These are phyloP conservation scores for Erythrophleum ivorense DNA, from an alignment of 331 rosid species.

Conservation along the genomic window DNA sequence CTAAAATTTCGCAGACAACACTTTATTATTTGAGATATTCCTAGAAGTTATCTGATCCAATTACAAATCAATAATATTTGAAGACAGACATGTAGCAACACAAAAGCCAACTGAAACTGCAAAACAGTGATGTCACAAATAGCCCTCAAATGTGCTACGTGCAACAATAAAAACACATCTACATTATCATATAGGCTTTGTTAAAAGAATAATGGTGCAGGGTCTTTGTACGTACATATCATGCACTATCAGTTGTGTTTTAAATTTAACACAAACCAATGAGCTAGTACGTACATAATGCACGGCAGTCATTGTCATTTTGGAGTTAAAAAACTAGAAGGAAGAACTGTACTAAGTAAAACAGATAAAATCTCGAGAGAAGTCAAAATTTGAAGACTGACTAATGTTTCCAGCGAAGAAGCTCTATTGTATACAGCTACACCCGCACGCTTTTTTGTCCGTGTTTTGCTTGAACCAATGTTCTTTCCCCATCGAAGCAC, in stretches of 20 bases:
- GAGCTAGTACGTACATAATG: not conserved
- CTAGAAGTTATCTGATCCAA: slow-evolving; percentile 32
- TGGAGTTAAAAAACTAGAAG: slow-evolving; percentile 29
- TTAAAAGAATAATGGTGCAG: not conserved
- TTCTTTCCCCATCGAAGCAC: slow-evolving; percentile 98
- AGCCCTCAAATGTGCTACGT: slow-evolving; percentile 1
- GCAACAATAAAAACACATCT: not conserved
- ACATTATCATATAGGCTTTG: not conserved
- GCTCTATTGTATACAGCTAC: slow-evolving; percentile 88
- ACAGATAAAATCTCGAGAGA: not conserved
- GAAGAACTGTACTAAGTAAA: slow-evolving; percentile 11
- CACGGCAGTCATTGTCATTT: slow-evolving; percentile 11
- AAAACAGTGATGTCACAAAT: slow-evolving; percentile 18
- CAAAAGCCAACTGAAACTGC: slow-evolving; percentile 14
- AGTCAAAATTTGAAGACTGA: slow-evolving; percentile 48
- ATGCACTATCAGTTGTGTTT: slow-evolving; percentile 22
- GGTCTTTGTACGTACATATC: not conserved
- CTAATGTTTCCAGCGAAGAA: slow-evolving; percentile 90
- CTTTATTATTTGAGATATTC: slow-evolving; percentile 31
- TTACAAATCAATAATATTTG: slow-evolving; percentile 7
- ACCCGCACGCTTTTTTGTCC: slow-evolving; percentile 90
- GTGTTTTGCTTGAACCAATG: slow-evolving; percentile 59
- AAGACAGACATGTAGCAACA: slow-evolving; percentile 31
- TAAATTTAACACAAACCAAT: not conserved
- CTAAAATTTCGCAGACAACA: slow-evolving; percentile 9